These are phyloP conservation scores for Diaporthe capsici DNA, from an alignment of 2,329 filamentous ascomycete genomes.

Conservation along the genomic window DNA sequence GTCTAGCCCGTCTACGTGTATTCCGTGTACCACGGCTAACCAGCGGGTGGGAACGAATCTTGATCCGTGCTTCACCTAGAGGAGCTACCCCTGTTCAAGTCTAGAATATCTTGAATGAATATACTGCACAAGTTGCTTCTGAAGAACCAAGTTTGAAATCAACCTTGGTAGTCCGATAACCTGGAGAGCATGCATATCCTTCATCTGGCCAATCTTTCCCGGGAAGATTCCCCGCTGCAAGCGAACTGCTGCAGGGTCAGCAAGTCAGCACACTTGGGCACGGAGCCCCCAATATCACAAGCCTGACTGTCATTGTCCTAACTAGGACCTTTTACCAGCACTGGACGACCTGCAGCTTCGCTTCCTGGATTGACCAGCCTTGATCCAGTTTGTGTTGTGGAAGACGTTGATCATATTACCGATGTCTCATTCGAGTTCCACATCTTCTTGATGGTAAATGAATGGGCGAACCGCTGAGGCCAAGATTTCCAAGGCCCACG, in stretches of 20 bases:
- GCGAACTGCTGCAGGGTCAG: neutral
- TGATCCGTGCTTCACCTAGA: conserved; percentile 26
- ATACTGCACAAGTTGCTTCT: neutral
- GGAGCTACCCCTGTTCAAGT: conserved; percentile 29
- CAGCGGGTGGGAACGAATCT: neutral
- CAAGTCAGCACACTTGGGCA: conserved; percentile 15
- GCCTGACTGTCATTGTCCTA: neutral
- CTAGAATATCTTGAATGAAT: neutral
- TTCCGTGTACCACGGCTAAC: neutral
- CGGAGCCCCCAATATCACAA: neutral
- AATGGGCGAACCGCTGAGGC: neutral
- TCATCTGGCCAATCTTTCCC: too few species aligned
- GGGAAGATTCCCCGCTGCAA: neutral
- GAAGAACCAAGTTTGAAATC: conserved; percentile 1
- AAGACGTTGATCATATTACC: neutral
- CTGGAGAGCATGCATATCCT: neutral
- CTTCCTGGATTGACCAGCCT: neutral
- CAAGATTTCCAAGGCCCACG: neutral
- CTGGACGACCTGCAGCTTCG: neutral
- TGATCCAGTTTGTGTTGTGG: neutral
- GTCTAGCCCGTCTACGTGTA: neutral
- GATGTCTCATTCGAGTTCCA: neutral
- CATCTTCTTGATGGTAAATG: neutral
- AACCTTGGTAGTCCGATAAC: neutral
- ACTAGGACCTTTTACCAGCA: neutral